Evolutionary conservation across 768 basidiomycete genomes (phyloP), one percentile per base, ranked within the genome.

Genomic region (Candolleomyces efflorescens): DNA sequence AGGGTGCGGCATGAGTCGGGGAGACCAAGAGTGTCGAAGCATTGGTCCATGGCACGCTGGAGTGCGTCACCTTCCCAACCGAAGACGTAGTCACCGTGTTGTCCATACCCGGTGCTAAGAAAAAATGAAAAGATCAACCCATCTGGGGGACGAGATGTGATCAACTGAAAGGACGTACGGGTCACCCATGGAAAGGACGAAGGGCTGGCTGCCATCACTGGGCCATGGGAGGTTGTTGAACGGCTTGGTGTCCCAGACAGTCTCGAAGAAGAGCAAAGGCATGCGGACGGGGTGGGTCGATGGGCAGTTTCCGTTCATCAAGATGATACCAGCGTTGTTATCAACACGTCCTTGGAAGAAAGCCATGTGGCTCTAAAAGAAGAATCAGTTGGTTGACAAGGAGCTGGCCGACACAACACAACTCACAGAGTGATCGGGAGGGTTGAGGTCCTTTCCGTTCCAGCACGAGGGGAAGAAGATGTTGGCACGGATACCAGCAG

Each of bases 261-360:
- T 59, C 53, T 59, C 58, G 45, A 54, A 59, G 58, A 59, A 59
- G 44, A 59, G 58, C 43, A 59, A 26, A 26, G 58, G 58, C 43
- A 59, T 46, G 27, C 58, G 58, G 32, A 53, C 51, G 51, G 58
- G 58, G 44, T 59, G 94, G 92, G 72, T 98, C 94, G 45, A 98
- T 86, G 0, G 94, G 87, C 17, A 98, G 74, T 96, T 96, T 98
- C 41, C 87, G 84, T n/a, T 81, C 84, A 74, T 97, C 93, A 15
- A 94, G 85, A 59, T 59, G 26, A 59, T 59, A 54, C 58, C 58
- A 36, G 52, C 27, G 44, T 43, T 43, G 37, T 52, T 11, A 26
- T 59, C 45, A 23, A 59, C 58, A 18, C 36, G 24, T 20, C 58
- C 58, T 27, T 59, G 27, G 58, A 54, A 54, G 58, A 59, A 59